Conservation (phyloP, 495 filamentous ascomycete genomes). For the Neurospora sp. region DNA sequence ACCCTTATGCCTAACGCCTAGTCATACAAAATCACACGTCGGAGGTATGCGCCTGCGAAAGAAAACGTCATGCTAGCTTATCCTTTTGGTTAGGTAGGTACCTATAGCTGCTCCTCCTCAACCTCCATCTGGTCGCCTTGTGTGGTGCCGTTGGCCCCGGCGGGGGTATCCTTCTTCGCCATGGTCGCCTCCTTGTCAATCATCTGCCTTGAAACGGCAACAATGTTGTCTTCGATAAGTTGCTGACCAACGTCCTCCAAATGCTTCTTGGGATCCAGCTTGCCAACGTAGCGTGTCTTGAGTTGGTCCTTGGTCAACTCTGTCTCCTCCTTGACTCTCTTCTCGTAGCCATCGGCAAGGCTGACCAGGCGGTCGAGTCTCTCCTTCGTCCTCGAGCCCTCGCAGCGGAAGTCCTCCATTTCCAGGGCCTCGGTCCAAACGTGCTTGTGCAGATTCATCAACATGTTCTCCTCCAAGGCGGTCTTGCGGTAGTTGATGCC, state of each 20-base stretch:
- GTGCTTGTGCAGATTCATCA: slow-evolving; percentile 99
- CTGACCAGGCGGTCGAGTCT: slow-evolving; percentile 76
- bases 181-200: slow-evolving; percentile 93
- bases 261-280: slow-evolving; percentile 98
- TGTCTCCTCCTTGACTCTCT: slow-evolving; percentile 95
- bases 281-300: slow-evolving; percentile 98
- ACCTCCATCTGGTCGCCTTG: slow-evolving; percentile 49
- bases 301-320: slow-evolving; percentile 94
- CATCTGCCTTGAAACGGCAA: slow-evolving; percentile 92
- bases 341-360: slow-evolving; percentile 94
- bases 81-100: background rate
- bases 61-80: background rate
- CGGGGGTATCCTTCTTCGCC: slow-evolving; percentile 40
- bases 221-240: slow-evolving; percentile 97
- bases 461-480: slow-evolving; percentile 95
- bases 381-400: slow-evolving; percentile 74
- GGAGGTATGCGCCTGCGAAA: background rate
- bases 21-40: slow-evolving; percentile 19
- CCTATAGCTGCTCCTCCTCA: slow-evolving; percentile 37
- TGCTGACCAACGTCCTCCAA: slow-evolving; percentile 91
- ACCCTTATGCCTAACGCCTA: slow-evolving; percentile 21
- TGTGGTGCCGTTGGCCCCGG: slow-evolving; percentile 38
- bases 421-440: slow-evolving; percentile 96
- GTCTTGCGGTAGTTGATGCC: slow-evolving; percentile 98
- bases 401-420: slow-evolving; percentile 91